Conservation (phyloP, 2,329 filamentous ascomycete species). For the Ophiostoma sp. region DNA sequence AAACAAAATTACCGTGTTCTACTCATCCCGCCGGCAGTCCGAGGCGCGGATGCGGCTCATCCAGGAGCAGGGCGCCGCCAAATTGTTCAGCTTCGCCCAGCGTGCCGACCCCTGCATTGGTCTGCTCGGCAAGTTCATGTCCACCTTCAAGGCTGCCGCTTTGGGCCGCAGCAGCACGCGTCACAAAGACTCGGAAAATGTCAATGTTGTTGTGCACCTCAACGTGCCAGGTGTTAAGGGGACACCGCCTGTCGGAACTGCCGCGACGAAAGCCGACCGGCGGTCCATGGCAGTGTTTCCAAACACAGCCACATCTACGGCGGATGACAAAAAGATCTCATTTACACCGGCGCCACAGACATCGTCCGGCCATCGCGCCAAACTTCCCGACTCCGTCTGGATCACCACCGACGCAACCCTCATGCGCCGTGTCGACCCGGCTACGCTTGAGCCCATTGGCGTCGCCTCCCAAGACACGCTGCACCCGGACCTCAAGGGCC, state of each 20-base stretch:
- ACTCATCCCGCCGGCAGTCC: slow-evolving; percentile 69
- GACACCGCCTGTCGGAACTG: not conserved
- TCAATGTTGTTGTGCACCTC: slow-evolving; percentile 65
- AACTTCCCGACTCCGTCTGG: slow-evolving; percentile 52
- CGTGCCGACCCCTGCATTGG: slow-evolving; percentile 72
- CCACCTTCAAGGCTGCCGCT: slow-evolving; percentile 48
- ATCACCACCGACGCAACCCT: slow-evolving; percentile 56
- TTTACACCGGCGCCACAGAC: slow-evolving; percentile 23
- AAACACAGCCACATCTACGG: not conserved
- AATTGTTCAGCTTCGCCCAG: slow-evolving; percentile 66
- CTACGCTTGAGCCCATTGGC: slow-evolving; percentile 71
- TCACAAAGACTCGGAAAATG: slow-evolving; percentile 48
- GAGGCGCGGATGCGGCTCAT: slow-evolving; percentile 64
- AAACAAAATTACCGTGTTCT: slow-evolving; percentile 53
- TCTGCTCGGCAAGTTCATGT: slow-evolving; percentile 70
- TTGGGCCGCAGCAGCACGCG: slow-evolving; percentile 31
- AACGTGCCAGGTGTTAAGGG: slow-evolving; percentile 54
- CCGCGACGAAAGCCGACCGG: not conserved
- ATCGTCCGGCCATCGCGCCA: slow-evolving; percentile 42
- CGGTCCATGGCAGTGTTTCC: not conserved
- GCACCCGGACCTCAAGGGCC: slow-evolving; percentile 68
- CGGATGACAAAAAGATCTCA: not conserved
- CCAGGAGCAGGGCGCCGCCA: slow-evolving; percentile 57
- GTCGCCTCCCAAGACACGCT: slow-evolving; percentile 60
- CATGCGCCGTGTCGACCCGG: slow-evolving; percentile 64